Conservation (phyloP, 805 yeast genomes). For the Lipomyces japonicus region DNA sequence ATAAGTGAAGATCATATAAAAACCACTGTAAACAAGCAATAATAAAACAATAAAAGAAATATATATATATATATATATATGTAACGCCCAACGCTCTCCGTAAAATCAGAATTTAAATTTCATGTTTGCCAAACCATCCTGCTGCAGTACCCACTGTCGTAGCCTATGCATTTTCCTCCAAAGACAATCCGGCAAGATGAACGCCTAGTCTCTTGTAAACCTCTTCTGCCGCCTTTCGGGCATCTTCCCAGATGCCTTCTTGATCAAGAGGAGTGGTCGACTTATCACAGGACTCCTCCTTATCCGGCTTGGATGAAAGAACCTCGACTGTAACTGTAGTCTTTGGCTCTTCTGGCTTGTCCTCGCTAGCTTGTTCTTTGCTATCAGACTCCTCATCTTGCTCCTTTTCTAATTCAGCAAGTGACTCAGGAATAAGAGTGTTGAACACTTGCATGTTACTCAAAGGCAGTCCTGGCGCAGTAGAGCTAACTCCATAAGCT, state of each 20-base stretch:
- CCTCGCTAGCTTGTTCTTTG: slow-evolving; percentile 3
- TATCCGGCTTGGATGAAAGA: slow-evolving; percentile 29
- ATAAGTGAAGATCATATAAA: too few relatives aligned
- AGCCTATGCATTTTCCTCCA: slow-evolving; percentile 12
- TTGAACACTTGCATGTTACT: slow-evolving; percentile 29
- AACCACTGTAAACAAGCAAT: too few relatives aligned
- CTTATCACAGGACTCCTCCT: slow-evolving; percentile 9
- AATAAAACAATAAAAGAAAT: too few relatives aligned
- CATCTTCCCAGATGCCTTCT: slow-evolving; percentile 33
- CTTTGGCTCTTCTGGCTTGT: slow-evolving; percentile 8
- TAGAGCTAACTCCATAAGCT: slow-evolving; percentile 13
- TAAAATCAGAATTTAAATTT: too few relatives aligned
- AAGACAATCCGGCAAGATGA: slow-evolving; percentile 21
- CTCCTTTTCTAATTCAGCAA: slow-evolving; percentile 33
- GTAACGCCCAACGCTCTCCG: too few relatives aligned
- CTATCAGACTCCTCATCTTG: slow-evolving; percentile 18
- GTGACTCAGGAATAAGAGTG: slow-evolving; percentile 28
- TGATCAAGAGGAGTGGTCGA: slow-evolving; percentile 18
- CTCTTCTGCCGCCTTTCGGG: slow-evolving; percentile 35
- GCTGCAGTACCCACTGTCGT: too few relatives aligned
- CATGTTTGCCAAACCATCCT: too few relatives aligned
- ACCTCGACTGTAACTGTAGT: slow-evolving; percentile 24
- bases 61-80: too few relatives aligned
- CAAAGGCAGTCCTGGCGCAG: slow-evolving; percentile 4
- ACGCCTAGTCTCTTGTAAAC: slow-evolving; percentile 32